These are phyloP conservation scores for Coemansia sp. DNA, from an alignment of 192 early-diverging fungal species.

Conservation along the genomic window DNA sequence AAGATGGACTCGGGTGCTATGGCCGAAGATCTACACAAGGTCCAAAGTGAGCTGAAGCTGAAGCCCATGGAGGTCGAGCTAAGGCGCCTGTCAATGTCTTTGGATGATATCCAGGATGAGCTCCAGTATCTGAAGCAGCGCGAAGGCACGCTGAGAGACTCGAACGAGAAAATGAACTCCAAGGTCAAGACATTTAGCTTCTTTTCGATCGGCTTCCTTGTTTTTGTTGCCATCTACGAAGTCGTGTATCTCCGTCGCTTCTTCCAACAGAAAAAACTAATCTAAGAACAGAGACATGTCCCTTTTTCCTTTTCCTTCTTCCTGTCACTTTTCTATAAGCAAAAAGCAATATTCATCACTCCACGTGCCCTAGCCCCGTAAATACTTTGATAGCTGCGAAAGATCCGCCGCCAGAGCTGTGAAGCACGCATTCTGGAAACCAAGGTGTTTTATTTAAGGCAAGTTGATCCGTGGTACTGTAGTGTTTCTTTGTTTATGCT, in stretches of 20 bases:
- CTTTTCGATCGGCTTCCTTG: slow-evolving; percentile 76
- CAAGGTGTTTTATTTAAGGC: background rate
- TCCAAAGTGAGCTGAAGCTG: slow-evolving; percentile 78
- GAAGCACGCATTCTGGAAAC: background rate
- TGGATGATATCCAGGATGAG: slow-evolving; percentile 79
- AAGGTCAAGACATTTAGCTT: slow-evolving; percentile 71
- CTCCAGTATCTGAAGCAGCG: slow-evolving; percentile 83
- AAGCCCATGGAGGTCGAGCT: slow-evolving; percentile 90
- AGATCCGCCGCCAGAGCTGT: too few relatives aligned
- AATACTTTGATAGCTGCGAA: background rate
- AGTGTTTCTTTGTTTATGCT: background rate
- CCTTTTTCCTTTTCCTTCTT: background rate
- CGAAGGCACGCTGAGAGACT: slow-evolving; percentile 83
- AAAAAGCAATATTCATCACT: background rate
- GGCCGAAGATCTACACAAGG: slow-evolving; percentile 71
- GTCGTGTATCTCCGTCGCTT: slow-evolving; percentile 82
- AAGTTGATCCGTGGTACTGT: background rate
- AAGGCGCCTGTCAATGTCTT: slow-evolving; percentile 72
- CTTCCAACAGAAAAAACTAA: slow-evolving; percentile 89
- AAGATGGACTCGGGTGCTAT: slow-evolving; percentile 85
- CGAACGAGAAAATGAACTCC: slow-evolving; percentile 92
- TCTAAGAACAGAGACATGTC: slow-evolving; percentile 38
- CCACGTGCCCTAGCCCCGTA: slow-evolving; percentile 18
- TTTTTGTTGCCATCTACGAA: slow-evolving; percentile 74
- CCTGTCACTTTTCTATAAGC: background rate